Evolutionary conservation across 768 basidiomycete species (phyloP), one percentile per base, ranked within the genome.

Genomic region (Glaciozyma martinii): DNA sequence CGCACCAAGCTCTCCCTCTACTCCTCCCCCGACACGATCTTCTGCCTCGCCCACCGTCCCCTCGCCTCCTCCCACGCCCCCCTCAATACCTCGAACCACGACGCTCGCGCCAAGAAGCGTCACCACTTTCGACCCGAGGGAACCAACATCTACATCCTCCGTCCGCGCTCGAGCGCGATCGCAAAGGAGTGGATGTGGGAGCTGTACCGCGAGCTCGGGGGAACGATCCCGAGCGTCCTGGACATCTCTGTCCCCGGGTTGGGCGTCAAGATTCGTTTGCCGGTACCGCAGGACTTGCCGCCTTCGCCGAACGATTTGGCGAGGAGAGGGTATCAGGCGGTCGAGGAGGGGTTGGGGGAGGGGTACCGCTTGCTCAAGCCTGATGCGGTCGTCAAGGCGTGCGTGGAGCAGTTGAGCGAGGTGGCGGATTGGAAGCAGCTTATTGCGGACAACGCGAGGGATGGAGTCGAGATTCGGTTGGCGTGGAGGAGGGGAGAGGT

Each of bases 101-200:
- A 56, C 42, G 59, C 29, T 76, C 62, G 74, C 29, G 73, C 69
- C 6, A 75, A 75, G 44, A 82, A 80, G 1, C 77, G 79, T 52
- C 80, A 82, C 62, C 80, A 78, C 60, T 76, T 80, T 16, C 75
- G 77, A 0, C 82, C 80, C 58, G 82, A 60, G 65, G 90, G 91
- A 7, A 89, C 86, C 0, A 86, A 90, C 67, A 82, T 94, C 32
- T 94, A 92, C 75, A 80, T 94, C 33, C 88, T 93, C 76, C 93
- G 94, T 72, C 71, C 80, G 23, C 89, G 87, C 74, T 85, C 84
- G 67, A 83, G 88, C 33, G 85, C 86, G 8, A 80, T 90, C 59
- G 86, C 88, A 2, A 80, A 83, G 46, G 91, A 95, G 75, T 97
- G 93, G 93, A 80, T 84, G 53, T 95, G 91, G 92, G 81, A 83